These are phyloP conservation scores for Onygenales sp. DNA, from an alignment of 2,329 filamentous ascomycete species.

Conservation along the genomic window DNA sequence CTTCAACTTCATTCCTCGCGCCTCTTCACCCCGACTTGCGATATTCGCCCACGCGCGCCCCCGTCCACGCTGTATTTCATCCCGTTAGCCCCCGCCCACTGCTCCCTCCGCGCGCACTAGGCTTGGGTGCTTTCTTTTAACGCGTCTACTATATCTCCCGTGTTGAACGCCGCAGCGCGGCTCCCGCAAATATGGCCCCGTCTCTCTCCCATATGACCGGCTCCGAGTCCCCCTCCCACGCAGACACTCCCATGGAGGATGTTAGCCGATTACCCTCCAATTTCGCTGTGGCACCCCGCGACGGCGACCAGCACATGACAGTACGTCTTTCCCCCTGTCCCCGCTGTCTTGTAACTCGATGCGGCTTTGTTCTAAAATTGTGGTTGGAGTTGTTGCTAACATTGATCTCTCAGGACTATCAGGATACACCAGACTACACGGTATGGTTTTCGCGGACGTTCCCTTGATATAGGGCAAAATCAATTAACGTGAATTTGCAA, in stretches of 20 bases:
- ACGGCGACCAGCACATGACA: constrained; percentile 29
- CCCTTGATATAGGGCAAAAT: neutral
- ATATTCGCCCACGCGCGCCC: neutral
- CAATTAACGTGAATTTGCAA: neutral
- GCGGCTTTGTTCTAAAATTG: neutral
- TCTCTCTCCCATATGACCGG: constrained; percentile 22
- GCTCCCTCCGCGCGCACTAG: neutral
- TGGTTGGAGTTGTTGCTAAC: constrained; percentile 2
- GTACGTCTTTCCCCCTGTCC: constrained; percentile 20
- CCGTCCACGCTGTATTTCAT: neutral
- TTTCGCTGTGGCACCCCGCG: constrained; percentile 25
- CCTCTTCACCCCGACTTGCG: neutral
- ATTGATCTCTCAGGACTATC: constrained; percentile 31
- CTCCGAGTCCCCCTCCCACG: constrained; percentile 33
- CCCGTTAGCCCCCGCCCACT: neutral
- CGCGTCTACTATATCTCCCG: neutral
- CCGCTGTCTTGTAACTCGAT: constrained; percentile 1
- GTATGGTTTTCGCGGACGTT: constrained; percentile 23
- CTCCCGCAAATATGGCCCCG: constrained; percentile 29
- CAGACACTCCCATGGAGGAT: constrained; percentile 40
- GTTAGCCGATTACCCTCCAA: constrained; percentile 25
- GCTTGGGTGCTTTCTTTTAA: neutral
- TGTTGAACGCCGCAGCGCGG: constrained; percentile 1
- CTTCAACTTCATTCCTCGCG: neutral
- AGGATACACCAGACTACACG: constrained; percentile 56